Conservation (phyloP, 2,329 filamentous ascomycete genomes). For the Tolypocladium capitatum region DNA sequence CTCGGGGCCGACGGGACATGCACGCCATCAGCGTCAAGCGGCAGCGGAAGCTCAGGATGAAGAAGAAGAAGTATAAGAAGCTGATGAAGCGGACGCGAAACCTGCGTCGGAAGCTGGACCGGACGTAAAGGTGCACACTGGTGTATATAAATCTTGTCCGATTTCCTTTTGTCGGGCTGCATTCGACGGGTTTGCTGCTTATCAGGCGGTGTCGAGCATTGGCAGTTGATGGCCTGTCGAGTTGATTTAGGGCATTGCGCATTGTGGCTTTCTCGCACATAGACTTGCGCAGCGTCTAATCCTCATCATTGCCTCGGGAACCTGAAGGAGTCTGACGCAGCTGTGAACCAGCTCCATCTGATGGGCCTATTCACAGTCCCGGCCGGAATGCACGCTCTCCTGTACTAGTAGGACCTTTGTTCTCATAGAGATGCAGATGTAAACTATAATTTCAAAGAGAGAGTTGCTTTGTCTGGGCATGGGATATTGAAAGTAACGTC, state of each 20-base stretch:
- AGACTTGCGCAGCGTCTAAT: conserved; percentile 21
- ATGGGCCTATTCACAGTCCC: background rate
- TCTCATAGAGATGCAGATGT: background rate
- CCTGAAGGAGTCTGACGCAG: background rate
- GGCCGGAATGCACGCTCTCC: background rate
- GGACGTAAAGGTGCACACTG: conserved; percentile 32
- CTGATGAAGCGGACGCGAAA: conserved; percentile 86
- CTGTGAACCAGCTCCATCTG: background rate
- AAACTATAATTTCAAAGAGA: background rate
- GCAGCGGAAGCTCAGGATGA: conserved; percentile 94
- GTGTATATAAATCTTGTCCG: conserved; percentile 2
- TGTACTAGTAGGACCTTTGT: background rate
- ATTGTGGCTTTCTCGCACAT: conserved; percentile 15
- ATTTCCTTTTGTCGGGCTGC: conserved; percentile 9
- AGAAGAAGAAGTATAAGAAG: conserved; percentile 99
- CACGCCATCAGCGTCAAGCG: conserved; percentile 80
- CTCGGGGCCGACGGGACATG: conserved; percentile 45
- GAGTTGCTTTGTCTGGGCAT: no score
- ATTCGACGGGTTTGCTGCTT: conserved; percentile 13
- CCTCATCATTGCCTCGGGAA: conserved; percentile 1
- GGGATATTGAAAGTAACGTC: background rate
- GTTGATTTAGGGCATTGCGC: conserved; percentile 15
- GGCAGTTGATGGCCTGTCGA: conserved; percentile 13
- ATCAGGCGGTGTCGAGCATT: conserved; percentile 19
- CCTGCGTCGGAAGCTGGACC: conserved; percentile 71